Percentiles rank a stretch among this genome's conserved stretches.
phyloP scores from a whole-genome alignment of 2,329 filamentous ascomycete species.

The Nannizziopsis barbatae region DNA sequence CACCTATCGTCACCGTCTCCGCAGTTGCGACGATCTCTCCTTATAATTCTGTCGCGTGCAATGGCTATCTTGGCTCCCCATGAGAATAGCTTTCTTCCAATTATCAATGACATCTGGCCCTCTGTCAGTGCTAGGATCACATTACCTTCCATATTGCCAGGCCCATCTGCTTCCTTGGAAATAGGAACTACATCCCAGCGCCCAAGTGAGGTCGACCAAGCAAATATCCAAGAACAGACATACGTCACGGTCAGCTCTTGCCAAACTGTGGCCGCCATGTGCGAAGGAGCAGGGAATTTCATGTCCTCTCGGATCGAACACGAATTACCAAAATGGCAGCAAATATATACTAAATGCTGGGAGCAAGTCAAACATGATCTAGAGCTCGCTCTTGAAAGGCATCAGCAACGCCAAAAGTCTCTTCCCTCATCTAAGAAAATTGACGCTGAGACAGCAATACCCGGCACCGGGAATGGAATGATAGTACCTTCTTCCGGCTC shows the following conservation, averaged over 20 bases:
- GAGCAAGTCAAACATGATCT: conserved; percentile 28
- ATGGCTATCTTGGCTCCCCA: conserved; percentile 61
- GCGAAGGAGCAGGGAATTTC: conserved; percentile 66
- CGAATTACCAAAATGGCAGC: conserved; percentile 45
- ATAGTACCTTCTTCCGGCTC: background rate
- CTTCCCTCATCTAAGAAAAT: background rate
- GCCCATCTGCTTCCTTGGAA: conserved; percentile 29
- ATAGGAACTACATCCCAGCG: conserved; percentile 13
- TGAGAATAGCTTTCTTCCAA: conserved; percentile 72
- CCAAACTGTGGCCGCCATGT: conserved; percentile 56
- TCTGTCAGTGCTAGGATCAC: conserved; percentile 45
- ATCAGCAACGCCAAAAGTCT: conserved; percentile 16
- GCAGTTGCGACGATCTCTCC: conserved; percentile 62
- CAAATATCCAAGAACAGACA: conserved; percentile 29
- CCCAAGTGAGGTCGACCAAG: conserved; percentile 41
- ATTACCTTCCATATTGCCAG: conserved; percentile 42
- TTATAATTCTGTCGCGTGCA: conserved; percentile 64
- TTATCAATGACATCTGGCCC: conserved; percentile 86
- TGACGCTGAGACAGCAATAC: background rate
- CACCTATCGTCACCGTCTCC: conserved; percentile 80
- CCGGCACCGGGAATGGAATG: background rate
- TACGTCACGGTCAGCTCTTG: conserved; percentile 58
- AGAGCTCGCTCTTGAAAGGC: conserved; percentile 27
- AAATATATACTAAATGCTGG: conserved; percentile 32
- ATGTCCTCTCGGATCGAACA: conserved; percentile 62